Base-by-base conservation (phyloP, 192 early-diverging fungal genomes). In the Gamsiella multidivaricata region DNA sequence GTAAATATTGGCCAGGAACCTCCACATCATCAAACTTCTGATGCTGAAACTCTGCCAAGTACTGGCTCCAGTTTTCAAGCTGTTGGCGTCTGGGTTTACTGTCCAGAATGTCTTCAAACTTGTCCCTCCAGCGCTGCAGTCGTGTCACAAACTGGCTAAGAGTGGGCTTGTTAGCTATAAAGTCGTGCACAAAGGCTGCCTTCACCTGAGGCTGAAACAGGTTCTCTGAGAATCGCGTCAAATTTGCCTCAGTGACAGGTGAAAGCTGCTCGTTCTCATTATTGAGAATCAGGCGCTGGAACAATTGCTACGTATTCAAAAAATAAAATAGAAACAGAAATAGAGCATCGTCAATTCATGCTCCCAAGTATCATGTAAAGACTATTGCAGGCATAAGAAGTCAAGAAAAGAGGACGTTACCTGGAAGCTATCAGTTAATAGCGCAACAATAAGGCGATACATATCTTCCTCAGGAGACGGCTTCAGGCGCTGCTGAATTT, bases 21-120 rank as follows among this genome's bases (percentile, higher is more conserved):
- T 98, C 97, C n/a, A 99, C 93, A 56, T 98, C 96, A 65, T 98
- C 97, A 71, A 99, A 98, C 78, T 97, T 97, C 73, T 95, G 92
- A 80, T 97, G 94, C 72, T 99, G 96, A 86, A 99, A 98, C 80
- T 99, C 98, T 10, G 94, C 95, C 50, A 99, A 80, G 83, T 96
- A 97, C 45, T 94, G 93, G 34, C 91, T 93, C 72, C 92, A 94
- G 63, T 93, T 86, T 67, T 97, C 94, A 3, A 98, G 83, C 78
- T 93, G 89, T 56, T 93, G 94, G 50, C 84, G 86, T 29, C 87
- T 79, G n/a, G 96, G 94, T 39, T 95, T 90, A 65, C 85, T 86
- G 57, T 94, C 92, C 52, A 99, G 82, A 39, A 94, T 84, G 29
- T 88, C 88, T 69, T 97, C 95, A 75, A 98, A 91, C 58, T 93